phyloP scores from a whole-genome alignment of 495 filamentous ascomycete species.

The Talaromyces adpressus region DNA sequence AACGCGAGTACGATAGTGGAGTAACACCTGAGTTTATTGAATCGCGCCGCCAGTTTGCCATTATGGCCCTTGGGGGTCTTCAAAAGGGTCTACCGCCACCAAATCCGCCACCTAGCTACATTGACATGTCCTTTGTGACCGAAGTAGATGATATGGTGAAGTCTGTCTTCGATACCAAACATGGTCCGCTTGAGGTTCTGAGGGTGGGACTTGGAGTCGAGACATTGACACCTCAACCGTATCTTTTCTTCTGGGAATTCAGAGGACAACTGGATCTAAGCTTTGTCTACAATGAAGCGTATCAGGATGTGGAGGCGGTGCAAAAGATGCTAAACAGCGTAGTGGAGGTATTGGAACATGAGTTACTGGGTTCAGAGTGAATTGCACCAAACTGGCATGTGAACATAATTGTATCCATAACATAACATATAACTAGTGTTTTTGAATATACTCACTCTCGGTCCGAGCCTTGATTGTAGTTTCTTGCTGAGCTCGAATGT shows the following conservation, averaged over 20 bases:
- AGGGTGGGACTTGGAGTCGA: constrained; percentile 20
- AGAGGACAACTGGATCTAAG: constrained; percentile 17
- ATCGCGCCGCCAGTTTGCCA: constrained; percentile 22
- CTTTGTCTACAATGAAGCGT: constrained; percentile 25
- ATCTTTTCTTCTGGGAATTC: constrained; percentile 21
- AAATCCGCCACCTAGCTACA: constrained; percentile 17
- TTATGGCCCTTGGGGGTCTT: constrained; percentile 9
- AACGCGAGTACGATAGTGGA: constrained; percentile 17
- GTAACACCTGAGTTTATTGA: constrained; percentile 14
- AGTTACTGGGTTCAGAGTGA: background rate
- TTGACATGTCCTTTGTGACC: constrained; percentile 24
- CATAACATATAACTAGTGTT: background rate
- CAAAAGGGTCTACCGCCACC: constrained; percentile 8
- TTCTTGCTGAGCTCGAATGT: no score
- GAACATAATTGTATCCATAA: background rate
- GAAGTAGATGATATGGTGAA: constrained; percentile 17
- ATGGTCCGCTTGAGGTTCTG: constrained; percentile 16
- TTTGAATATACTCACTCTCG: background rate
- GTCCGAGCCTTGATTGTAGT: no score
- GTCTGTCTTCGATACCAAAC: constrained; percentile 14
- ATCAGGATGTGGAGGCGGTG: constrained; percentile 6
- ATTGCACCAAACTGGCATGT: background rate
- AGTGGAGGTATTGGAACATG: background rate
- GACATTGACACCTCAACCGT: constrained; percentile 16
- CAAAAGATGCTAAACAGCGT: background rate